Base-by-base conservation (phyloP, 768 basidiomycete genomes). In the Tremella fuciformis region DNA sequence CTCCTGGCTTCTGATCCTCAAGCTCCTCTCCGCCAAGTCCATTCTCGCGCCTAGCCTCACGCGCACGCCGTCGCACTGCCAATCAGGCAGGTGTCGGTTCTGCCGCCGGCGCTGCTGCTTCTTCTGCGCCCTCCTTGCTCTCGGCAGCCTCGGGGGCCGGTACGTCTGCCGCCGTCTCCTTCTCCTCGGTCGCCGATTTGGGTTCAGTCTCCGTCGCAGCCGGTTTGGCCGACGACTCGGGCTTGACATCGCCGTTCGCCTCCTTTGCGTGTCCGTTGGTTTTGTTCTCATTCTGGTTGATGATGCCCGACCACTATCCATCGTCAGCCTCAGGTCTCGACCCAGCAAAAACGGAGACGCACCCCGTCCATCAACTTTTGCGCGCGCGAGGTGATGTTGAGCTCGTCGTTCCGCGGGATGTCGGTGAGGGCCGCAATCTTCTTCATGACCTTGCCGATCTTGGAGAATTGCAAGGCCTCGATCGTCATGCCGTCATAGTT, bases 401-500 rank as follows among this genome's bases (percentile, higher is more conserved):
- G 83, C 68, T 89, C 85, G 50, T 84, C 81, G 61, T 84, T 81
- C 39, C 79, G 79, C 3, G 88, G 87, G 18, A 89, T 83, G 37
- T 79, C 76, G 4, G 75, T 44, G 8, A 88, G 81, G 7, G 82
- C 80, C 24, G 85, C 80, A 67, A 92, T 88, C 77, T 89, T 88
- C 67, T 88, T 88, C 88, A 92, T 89, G 34, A 92, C 75, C 59
- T 76, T 76, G 61, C 75, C 75, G 55, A 76, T 76, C 70, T 76
- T 76, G 50, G 88, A 89, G 78, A 84, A 85, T 85, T 88, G 72
- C 41, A 92, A 83, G 66, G 89, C 87, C 55, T 85, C 83, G 58
- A 91, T 85, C 50, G 85, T 87, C 78, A 91, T 88, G 59, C 82
- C 80, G 26, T 88, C 83, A 66, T 88, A 89, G 3, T 80, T 80